Evolutionary conservation across 495 filamentous ascomycete genomes (phyloP), one percentile per base, ranked within the genome.

Genomic region (Hypoxylon fuscum): DNA sequence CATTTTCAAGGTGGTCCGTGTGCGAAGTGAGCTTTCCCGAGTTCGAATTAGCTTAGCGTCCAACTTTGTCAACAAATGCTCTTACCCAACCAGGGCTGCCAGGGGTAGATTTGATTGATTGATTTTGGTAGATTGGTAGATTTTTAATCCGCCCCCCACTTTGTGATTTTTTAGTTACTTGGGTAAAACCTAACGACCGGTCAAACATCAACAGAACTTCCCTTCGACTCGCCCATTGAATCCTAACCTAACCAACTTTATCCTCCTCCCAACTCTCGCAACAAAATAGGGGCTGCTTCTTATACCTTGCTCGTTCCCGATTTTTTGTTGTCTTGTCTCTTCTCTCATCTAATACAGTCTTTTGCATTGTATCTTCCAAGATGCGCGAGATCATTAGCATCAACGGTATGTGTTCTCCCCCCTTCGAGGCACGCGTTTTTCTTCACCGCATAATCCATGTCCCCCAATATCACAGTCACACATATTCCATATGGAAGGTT

Each of bases 371-470:
- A 64, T 68, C 57, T 64, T 57, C 59, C 86, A 87, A 83, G 75
- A 98, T 98, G 94, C 92, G 94, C 89, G 94, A 98, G 87, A 93
- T 98, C 76, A 97, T 98, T 77, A 93, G 90, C 80, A 88, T 98
- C 87, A 97, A 98, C 86, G 94, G 94, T 97, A 88, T 71, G 92
- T 81, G 3, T 8, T 8, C 25, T 52, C 41, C 57, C 46, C 59
- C 60, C 50, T 53, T 53, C 50, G 55, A 62, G 40, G 58, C 73
- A 74, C 78, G 74, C 64, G 59, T 75, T 62, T 70, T 49, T 56
- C 71, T 67, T 76, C 73, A 76, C 72, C 73, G 72, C 73, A 76
- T 66, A 53, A 71, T 72, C 46, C 32, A 48, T 54, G 43, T 53
- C 54, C 25, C 25, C 57, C n/a, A n/a, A 23, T 46, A 46, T 44